These are phyloP conservation scores for Carex sylvatica DNA, from an alignment of 202 grass and related monocot genomes.

Conservation along the genomic window DNA sequence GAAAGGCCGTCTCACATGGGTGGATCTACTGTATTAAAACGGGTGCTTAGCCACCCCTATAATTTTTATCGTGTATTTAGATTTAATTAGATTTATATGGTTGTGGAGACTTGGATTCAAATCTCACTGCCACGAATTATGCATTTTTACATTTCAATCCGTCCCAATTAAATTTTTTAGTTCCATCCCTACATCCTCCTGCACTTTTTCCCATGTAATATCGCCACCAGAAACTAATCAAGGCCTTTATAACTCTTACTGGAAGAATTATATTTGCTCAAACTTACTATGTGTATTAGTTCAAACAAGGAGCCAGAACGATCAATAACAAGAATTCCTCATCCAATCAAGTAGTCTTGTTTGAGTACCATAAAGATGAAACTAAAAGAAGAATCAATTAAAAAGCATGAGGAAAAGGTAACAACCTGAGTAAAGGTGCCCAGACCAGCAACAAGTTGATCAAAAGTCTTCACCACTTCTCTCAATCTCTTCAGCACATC, in stretches of 20 bases:
- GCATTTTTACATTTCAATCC: too few species aligned
- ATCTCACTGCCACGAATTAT: too few species aligned
- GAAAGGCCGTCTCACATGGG: neutral
- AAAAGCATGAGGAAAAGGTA: neutral
- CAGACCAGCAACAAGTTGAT: neutral
- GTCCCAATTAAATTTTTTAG: too few species aligned
- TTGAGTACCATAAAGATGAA: neutral
- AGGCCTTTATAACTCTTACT: neutral
- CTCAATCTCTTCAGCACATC: neutral
- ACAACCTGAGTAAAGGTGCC: neutral
- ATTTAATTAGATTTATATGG: too few species aligned
- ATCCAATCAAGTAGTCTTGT: neutral
- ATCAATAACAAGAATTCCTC: neutral
- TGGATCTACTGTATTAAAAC: too few species aligned
- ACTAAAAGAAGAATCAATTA: neutral
- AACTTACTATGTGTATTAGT: neutral
- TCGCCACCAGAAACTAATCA: neutral
- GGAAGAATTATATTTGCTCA: neutral
- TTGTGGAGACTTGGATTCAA: too few species aligned
- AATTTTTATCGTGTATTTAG: too few species aligned
- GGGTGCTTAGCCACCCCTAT: too few species aligned
- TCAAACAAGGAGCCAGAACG: neutral
- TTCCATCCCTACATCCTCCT: neutral
- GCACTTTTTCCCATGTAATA: neutral
- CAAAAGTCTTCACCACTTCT: slow-evolving; percentile 3